Evolutionary conservation across 108 stramenopile species (phyloP), one percentile per base, ranked within the genome.

Genomic region (Skeletonema grethae): DNA sequence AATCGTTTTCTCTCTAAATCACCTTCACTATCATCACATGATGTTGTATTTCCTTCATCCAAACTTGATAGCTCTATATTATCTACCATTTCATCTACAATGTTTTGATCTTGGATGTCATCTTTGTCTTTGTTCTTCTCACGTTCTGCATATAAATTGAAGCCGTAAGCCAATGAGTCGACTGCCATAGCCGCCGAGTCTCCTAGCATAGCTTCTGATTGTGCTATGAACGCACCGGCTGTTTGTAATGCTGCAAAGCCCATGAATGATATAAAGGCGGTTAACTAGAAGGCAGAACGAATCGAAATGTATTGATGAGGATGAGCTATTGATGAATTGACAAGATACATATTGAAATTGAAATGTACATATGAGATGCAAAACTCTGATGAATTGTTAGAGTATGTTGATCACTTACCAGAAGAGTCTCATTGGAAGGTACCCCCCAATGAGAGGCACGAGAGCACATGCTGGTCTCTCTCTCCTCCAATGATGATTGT

Each of bases 171-270:
- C 24, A 86, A 41, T 9, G 86, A 75, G 73, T 90, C 89, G 3
- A 90, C 85, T 35, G 80, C 72, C 89, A 90, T 90, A n/a, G 89
- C 79, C 22, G 70, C 83, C 32, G 72, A 75, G 57, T 89, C 87
- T 12, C 83, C 86, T 18, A 85, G 50, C 84, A 88, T 84, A 30
- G 84, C 85, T 72, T 88, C 74, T 3, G 84, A 85, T 34, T 73
- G 72, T 16, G 90, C 90, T 55, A 78, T 63, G 36, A 88, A 38
- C 12, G 90, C 85, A 48, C 72, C 86, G 18, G 68, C 28, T 6
- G 69, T 61, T 63, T 90, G 87, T 1, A 80, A 55, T 10, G 75
- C 77, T 25, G 87, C 70, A 71, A 90, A 90, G 16, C 61, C 48
- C 57, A 82, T 55, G 67, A 90, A 90, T 6, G 90, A 84, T 7